phyloP scores from a whole-genome alignment of 768 basidiomycete species.

The Steccherinum ochraceum region DNA sequence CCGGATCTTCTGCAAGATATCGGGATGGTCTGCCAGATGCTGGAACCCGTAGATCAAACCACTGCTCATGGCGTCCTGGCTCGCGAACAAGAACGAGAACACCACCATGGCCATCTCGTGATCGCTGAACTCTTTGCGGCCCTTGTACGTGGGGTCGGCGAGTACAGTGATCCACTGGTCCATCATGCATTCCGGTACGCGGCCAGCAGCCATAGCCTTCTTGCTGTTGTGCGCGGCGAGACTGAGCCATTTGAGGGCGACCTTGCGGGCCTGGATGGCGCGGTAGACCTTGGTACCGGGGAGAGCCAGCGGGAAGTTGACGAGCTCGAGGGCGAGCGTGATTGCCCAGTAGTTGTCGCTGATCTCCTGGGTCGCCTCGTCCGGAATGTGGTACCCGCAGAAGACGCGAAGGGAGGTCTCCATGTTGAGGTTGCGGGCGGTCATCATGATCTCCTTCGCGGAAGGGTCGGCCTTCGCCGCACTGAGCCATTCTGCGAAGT shows the following conservation, averaged over 20 bases:
- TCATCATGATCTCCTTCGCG: conserved; percentile 73
- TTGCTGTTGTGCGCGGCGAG: conserved; percentile 78
- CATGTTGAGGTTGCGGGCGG: conserved; percentile 94
- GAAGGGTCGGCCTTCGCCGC: conserved; percentile 41
- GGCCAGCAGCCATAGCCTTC: conserved; percentile 71
- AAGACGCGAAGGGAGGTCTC: conserved; percentile 94
- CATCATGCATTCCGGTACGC: conserved; percentile 81
- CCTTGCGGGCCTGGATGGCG: conserved; percentile 87
- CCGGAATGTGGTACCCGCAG: conserved; percentile 86
- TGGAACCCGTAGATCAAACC: conserved; percentile 96
- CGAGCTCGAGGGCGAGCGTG: conserved; percentile 91
- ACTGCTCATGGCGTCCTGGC: conserved; percentile 97
- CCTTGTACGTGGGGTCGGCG: conserved; percentile 58
- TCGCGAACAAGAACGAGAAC: conserved; percentile 94
- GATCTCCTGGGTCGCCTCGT: conserved; percentile 72
- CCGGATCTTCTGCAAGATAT: conserved; percentile 79
- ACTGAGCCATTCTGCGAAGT: conserved; percentile 69
- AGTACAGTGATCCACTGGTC: conserved; percentile 87
- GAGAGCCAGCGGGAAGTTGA: conserved; percentile 94
- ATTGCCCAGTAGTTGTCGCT: conserved; percentile 95
- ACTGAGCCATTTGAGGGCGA: conserved; percentile 73
- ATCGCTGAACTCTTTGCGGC: conserved; percentile 83
- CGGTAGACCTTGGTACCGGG: conserved; percentile 97
- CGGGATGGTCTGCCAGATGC: conserved; percentile 89
- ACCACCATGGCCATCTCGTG: conserved; percentile 96